Base-by-base conservation (phyloP, 345 rosid species). In the Hibiscus mutabilis region DNA sequence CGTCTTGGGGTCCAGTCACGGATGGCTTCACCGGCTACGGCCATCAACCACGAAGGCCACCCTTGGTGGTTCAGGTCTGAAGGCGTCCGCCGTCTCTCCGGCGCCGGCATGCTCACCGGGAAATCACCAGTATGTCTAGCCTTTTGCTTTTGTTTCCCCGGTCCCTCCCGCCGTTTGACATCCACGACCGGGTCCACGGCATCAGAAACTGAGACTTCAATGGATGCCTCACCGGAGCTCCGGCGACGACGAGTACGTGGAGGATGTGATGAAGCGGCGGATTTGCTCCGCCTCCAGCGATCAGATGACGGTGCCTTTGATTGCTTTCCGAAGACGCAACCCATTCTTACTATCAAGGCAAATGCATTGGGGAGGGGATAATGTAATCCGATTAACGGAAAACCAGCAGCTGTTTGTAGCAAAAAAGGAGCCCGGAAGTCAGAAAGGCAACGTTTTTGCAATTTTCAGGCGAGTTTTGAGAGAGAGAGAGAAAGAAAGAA, bases 41-140 rank as follows among this genome's bases (percentile, higher is more conserved):
- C 86, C 75, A 90, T 73, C 9, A 92, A 76, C 98, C 98, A 92
- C 55, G 94, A 79, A 0, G 96, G 96, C 98, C 98, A 92, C 4
- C 86, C 90, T 3, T 84, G 86, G 71, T 85, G 83, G 5, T 65
- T 60, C 25, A 78, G 67, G 22, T 81, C 78, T 7, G 71, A 64
- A 8, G 71, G 52, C 0, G 53, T 71, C 61, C 78, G 71, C 64
- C 81, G 85, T 5, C 82, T 70, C 77, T 80, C 88, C 67, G 68
- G 77, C 57, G 18, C 72, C 72, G 74, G 74, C 29, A 66, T 68
- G 60, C 68, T 81, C 14, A 64, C 74, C 9, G 78, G 79, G 51
- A 86, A 79, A 57, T 81, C 87, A 35, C 73, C 85, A 0, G 83
- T 78, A 70, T 69, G 80, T 75, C 74, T 18, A 33, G 71, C 75